A percentile compares a stretch with the other conserved stretches of the same genome.
Conservation (phyloP, 2,329 filamentous ascomycete genomes). For the Penicillium sumatraense region DNA sequence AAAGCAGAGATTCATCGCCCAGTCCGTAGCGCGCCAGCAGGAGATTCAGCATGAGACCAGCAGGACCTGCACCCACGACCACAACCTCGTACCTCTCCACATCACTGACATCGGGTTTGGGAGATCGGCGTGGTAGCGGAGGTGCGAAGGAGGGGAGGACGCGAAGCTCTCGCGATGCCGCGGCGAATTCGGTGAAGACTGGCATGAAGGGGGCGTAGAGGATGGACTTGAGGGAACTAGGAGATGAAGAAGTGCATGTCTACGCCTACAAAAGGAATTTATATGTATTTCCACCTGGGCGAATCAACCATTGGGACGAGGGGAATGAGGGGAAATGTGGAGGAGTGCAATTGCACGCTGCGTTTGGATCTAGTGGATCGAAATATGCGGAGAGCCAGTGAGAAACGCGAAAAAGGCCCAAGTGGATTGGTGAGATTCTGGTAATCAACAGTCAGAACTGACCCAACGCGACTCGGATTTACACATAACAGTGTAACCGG, state of each 20-base stretch:
- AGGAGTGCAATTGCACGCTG: not conserved
- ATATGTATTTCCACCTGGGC: conserved; percentile 2
- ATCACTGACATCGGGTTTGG: conserved; percentile 15
- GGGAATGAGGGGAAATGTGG: conserved; percentile 8
- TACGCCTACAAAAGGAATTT: not conserved
- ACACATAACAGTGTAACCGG: not conserved
- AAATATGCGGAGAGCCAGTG: not conserved
- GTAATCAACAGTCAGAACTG: conserved; percentile 20
- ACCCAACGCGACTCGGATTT: not conserved
- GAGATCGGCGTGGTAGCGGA: conserved; percentile 42
- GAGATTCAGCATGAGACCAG: conserved; percentile 48
- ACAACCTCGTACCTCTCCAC: conserved; percentile 48
- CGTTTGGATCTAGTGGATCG: conserved; percentile 17
- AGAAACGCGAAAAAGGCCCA: not conserved
- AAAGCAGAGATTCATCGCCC: conserved; percentile 45
- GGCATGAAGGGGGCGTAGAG: conserved; percentile 34
- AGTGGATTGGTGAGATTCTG: conserved; percentile 26
- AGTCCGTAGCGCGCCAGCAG: conserved; percentile 51
- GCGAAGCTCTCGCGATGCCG: conserved; percentile 43
- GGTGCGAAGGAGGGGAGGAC: conserved; percentile 46
- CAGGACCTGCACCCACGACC: conserved; percentile 48
- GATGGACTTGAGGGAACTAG: not conserved
- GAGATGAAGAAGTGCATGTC: not conserved
- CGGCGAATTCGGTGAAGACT: conserved; percentile 44
- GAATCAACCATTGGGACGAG: not conserved